phyloP scores from a whole-genome alignment of 2,329 filamentous ascomycete genomes.

The Aureobasidium sp. region DNA sequence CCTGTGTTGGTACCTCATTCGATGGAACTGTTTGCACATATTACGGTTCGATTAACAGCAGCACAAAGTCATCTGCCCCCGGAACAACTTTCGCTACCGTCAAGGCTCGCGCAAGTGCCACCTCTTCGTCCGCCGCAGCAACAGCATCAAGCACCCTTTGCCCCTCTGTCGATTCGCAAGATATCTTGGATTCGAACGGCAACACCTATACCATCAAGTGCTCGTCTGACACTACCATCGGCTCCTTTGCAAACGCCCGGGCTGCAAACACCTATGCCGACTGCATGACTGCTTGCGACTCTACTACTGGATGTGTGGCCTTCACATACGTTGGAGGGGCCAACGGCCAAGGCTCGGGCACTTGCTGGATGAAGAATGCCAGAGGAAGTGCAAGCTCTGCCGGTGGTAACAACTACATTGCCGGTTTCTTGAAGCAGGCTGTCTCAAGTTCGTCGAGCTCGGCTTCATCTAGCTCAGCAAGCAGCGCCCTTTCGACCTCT shows the following conservation, averaged over 20 bases:
- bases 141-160: slow-evolving; percentile 18
- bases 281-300: slow-evolving; percentile 17
- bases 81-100: slow-evolving; percentile 6
- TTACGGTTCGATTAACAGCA: background rate
- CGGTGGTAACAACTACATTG: slow-evolving; percentile 12
- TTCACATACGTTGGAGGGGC: slow-evolving; percentile 19
- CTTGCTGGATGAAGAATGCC: slow-evolving; percentile 18
- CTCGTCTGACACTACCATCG: slow-evolving; percentile 13
- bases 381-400: slow-evolving; percentile 9
- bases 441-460: background rate
- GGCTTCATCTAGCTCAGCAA: background rate
- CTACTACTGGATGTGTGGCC: slow-evolving; percentile 16
- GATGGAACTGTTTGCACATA: background rate
- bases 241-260: slow-evolving; percentile 16
- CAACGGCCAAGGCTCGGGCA: slow-evolving; percentile 11
- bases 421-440: slow-evolving; percentile 16
- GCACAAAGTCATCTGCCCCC: background rate
- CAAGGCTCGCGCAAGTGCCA: background rate
- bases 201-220: slow-evolving; percentile 13
- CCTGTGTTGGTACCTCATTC: background rate
- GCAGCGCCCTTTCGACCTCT: background rate
- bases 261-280: slow-evolving; percentile 17
- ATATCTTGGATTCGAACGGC: slow-evolving; percentile 17
- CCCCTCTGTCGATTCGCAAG: slow-evolving; percentile 17
- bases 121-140: slow-evolving; percentile 10